Evolutionary conservation across 2,329 filamentous ascomycete species (phyloP), one percentile per base, ranked within the genome.

Genomic region (Microdochium trichocladiopsis): DNA sequence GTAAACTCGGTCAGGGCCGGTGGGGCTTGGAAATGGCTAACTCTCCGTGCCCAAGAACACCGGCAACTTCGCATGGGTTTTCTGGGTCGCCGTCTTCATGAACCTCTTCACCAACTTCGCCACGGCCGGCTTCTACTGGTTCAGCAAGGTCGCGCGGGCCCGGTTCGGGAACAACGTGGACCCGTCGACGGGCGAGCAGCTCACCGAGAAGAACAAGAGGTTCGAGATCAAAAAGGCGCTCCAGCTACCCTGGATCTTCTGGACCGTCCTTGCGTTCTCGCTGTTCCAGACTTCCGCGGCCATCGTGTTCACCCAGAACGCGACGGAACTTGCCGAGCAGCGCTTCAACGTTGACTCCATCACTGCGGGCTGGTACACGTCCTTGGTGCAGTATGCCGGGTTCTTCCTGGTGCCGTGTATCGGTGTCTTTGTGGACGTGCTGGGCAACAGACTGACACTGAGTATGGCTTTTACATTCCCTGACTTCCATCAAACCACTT

Each of bases 11-110:
- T n/a, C n/a, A n/a, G n/a, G n/a, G n/a, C n/a, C n/a, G n/a, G n/a
- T n/a, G n/a, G n/a, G n/a, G n/a, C n/a, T n/a, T n/a, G n/a, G n/a
- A n/a, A n/a, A n/a, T n/a, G n/a, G n/a, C n/a, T n/a, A n/a, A n/a
- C n/a, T n/a, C n/a, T n/a, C n/a, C n/a, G n/a, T n/a, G n/a, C n/a
- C n/a, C n/a, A n/a, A 77, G 57, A 77, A 75, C 12, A 79, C 77
- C 0, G 79, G 80, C 0, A 72, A 84, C 58, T 85, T 85, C 47
- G 75, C 75, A 50, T 84, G 80, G 79, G 78, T 79, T 0, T 84
- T 77, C 59, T 84, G 82, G 82, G 76, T 76, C 10, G 73, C 77
- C 0, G 80, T 85, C 0, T 79, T 82, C 58, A 84, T 84, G 77
- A 83, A 84, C 53, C 53, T 85, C 2, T 84, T 85, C 55, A 84